Evolutionary conservation across 2,329 filamentous ascomycete genomes (phyloP), one percentile per base, ranked within the genome.

Genomic region (Chaetomium olivaceum): DNA sequence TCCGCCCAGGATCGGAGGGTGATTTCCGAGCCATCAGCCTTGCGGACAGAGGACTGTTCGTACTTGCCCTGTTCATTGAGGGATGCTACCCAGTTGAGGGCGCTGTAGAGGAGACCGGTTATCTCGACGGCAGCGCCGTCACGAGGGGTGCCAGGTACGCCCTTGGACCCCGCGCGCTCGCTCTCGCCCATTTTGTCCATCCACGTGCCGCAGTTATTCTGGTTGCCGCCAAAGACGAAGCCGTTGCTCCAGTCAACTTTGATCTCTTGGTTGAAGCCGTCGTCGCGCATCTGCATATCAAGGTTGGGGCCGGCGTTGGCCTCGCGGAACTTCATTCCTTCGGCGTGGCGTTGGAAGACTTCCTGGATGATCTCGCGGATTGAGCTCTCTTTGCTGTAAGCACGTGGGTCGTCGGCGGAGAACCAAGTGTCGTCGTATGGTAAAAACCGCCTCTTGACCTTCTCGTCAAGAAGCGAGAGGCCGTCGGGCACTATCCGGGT

Each of bases 151-250:
- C 93, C 95, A 0, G 95, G 96, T 23, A 97, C 83, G 58, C 95
- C 96, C 80, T 97, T 98, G 74, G 89, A 97, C 65, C 91, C 90
- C 19, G 96, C 95, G 68, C 89, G 91, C 69, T 91, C 88, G 68
- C 93, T 97, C 77, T 99, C 95, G n/a, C 95, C 95, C 95, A 99
- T 99, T 85, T 99, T 99, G 83, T 99, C 95, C 93, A 97, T 97
- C 95, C 95, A 99, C 1, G 95, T 99, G 61, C 95, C 95, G 73
- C 96, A 99, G 78, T 99, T 99, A 79, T 81, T 85, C 75, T 97
- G 93, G 74, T 92, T 98, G 39, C 96, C 95, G 63, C 96, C 95
- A 74, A 96, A 97, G 65, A 99, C 89, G 69, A 99, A 86, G 25
- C 95, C 96, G 5, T 88, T 95, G 36, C 85, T 81, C 94, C 94